Base-by-base conservation (phyloP, 2,329 filamentous ascomycete species). In the Ophiostoma sp. region DNA sequence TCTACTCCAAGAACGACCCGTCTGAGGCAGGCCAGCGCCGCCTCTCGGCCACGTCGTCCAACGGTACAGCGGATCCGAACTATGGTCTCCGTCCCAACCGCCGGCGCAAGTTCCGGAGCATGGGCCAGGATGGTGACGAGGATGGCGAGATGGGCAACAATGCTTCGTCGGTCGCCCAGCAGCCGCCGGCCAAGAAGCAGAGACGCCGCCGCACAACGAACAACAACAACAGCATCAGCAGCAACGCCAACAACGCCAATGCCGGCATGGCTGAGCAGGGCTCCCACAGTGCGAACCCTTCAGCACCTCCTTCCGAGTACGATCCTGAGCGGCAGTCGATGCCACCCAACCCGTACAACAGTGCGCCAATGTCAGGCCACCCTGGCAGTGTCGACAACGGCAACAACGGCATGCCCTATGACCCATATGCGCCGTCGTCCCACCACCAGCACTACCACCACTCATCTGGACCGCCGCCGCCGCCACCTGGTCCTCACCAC, bases 31-130 rank as follows among this genome's bases (percentile, higher is more conserved):
- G 38, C 58, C 36, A 38, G 8, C 44, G 66, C 8, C 80, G 84
- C 2, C 84, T 84, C 0, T 81, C 80, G 0, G 84, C 84, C 0
- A 80, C 85, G 2, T 83, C 82, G 0, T 86, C 84, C 7, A 72
- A 74, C 18, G 81, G 79, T 9, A 82, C 81, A 7, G 77, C 68
- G 5, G 81, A 82, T 66, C 85, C 84, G 0, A 80, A 77, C 5
- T 84, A 84, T 72, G 84, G 84, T 0, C 81, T 86, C 70, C 79
- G 84, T 4, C 82, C 83, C 41, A 85, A 85, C 74, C 79, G 83
- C 8, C 82, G 83, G 72, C 83, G 83, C 38, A 69, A 63, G 12
- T 55, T 47, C 41, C 47, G 64, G 11, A 77, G 76, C 14, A 79
- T 79, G 16, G 76, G 75, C 12, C 70, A 75, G 4, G 78, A 79